These are phyloP conservation scores for Neurospora sp. DNA, from an alignment of 495 filamentous ascomycete species.

Conservation along the genomic window DNA sequence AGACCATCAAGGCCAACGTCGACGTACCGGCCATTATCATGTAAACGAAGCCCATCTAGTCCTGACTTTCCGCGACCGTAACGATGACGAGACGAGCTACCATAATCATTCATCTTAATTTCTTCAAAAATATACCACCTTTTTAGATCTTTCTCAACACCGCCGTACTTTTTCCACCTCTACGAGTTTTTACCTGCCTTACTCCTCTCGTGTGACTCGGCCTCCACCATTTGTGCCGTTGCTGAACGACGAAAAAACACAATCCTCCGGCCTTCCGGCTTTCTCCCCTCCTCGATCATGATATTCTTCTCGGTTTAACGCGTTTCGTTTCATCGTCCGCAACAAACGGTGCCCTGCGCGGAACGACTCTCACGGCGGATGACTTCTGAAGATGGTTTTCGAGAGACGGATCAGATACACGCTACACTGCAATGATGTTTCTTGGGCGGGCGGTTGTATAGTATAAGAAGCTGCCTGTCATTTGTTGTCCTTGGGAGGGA, in stretches of 20 bases:
- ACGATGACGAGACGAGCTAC: neutral
- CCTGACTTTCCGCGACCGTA: neutral
- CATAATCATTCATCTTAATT: neutral
- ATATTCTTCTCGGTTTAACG: neutral
- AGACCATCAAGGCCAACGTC: conserved; percentile 98
- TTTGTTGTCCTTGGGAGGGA: neutral
- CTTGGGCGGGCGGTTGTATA: neutral
- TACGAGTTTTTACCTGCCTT: neutral
- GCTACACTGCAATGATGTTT: neutral
- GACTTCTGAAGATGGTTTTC: neutral
- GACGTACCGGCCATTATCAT: conserved; percentile 86
- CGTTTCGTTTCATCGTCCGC: neutral
- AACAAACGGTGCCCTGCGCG: neutral
- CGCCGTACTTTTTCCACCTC: neutral
- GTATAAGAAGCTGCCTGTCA: neutral
- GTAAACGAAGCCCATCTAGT: conserved; percentile 33
- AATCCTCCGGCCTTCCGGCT: neutral
- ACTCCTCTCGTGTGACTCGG: neutral
- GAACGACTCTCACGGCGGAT: neutral
- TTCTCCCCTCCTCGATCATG: neutral
- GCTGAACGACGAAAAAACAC: neutral
- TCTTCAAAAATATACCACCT: neutral
- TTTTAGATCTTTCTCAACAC: neutral
- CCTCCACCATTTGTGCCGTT: neutral
- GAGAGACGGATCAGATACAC: neutral